A percentile compares a stretch with the other conserved stretches of the same genome.
Evolutionary conservation across 768 basidiomycete genomes (phyloP).

Genomic region (Lentinula sp.): DNA sequence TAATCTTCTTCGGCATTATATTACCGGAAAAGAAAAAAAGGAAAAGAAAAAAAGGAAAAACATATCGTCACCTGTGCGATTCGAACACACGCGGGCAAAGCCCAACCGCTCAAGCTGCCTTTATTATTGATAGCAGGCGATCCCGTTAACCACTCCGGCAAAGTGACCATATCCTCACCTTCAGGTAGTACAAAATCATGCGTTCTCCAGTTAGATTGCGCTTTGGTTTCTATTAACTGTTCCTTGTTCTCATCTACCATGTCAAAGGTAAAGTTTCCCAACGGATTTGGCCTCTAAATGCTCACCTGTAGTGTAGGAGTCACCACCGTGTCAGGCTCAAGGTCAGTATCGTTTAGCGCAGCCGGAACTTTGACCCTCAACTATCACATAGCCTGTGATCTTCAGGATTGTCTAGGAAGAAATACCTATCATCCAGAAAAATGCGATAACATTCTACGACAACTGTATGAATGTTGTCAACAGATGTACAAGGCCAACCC

Average conservation of each 20-base stretch:
- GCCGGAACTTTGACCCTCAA: neutral
- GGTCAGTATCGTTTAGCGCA: neutral
- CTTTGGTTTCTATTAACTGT: no score
- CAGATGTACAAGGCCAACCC: conserved; percentile 43
- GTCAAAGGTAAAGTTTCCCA: neutral
- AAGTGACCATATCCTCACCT: neutral
- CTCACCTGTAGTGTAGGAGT: neutral
- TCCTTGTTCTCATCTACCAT: neutral
- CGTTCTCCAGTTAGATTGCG: no score
- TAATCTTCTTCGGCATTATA: no score
- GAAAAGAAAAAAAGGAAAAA: no score
- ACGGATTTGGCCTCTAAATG: neutral
- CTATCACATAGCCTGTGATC: conserved; percentile 43
- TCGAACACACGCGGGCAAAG: no score
- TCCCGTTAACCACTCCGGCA: neutral
- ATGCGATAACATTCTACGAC: conserved; percentile 45
- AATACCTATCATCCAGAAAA: conserved; percentile 62
- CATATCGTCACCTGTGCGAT: no score
- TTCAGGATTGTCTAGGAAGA: conserved; percentile 57
- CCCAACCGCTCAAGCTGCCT: no score
- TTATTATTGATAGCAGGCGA: neutral
- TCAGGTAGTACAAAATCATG: no score
- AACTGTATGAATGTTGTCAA: conserved; percentile 59
- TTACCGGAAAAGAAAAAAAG: no score
- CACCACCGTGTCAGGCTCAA: neutral